phyloP scores from a whole-genome alignment of 805 yeast genomes.

The Komagataella pastoris region DNA sequence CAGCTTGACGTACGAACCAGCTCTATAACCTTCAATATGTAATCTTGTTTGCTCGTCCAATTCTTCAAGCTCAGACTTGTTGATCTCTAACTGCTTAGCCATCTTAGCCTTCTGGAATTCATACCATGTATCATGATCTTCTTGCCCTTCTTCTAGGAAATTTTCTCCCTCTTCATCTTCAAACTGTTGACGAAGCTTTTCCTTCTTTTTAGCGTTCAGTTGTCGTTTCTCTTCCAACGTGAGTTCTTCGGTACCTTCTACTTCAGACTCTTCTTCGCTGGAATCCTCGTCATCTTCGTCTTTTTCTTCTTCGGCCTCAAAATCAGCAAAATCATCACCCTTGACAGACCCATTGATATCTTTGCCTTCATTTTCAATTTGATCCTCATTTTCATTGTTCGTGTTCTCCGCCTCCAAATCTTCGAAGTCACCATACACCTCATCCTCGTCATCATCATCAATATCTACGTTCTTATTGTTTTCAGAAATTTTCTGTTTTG shows the following conservation, averaged over 20 bases:
- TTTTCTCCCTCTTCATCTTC: slow-evolving; percentile 60
- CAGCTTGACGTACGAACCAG: slow-evolving; percentile 88
- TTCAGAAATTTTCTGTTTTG: slow-evolving; percentile 24
- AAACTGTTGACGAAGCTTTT: slow-evolving; percentile 75
- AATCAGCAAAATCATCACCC: slow-evolving; percentile 38
- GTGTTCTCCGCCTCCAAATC: slow-evolving; percentile 12
- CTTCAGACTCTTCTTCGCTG: slow-evolving; percentile 28
- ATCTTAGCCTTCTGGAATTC: slow-evolving; percentile 94
- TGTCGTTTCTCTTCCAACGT: slow-evolving; percentile 67
- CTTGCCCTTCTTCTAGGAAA: slow-evolving; percentile 56
- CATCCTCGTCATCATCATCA: slow-evolving; percentile 34
- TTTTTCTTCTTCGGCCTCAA: slow-evolving; percentile 35
- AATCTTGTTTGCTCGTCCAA: slow-evolving; percentile 69
- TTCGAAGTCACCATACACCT: slow-evolving; percentile 30
- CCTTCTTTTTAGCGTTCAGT: slow-evolving; percentile 80
- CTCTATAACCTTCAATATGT: slow-evolving; percentile 80
- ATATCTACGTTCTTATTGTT: slow-evolving; percentile 15
- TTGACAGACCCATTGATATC: slow-evolving; percentile 23
- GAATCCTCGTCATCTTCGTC: slow-evolving; percentile 22
- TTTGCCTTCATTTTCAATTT: slow-evolving; percentile 14
- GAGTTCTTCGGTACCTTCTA: slow-evolving; percentile 24
- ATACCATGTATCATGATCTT: slow-evolving; percentile 93
- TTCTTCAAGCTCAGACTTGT: slow-evolving; percentile 61
- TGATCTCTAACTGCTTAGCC: slow-evolving; percentile 91
- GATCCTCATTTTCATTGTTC: slow-evolving; percentile 6